Evolutionary conservation across 352 stramenopile species (phyloP), one percentile per base, ranked within the genome.

Genomic region (Globisporangium radiosum): DNA sequence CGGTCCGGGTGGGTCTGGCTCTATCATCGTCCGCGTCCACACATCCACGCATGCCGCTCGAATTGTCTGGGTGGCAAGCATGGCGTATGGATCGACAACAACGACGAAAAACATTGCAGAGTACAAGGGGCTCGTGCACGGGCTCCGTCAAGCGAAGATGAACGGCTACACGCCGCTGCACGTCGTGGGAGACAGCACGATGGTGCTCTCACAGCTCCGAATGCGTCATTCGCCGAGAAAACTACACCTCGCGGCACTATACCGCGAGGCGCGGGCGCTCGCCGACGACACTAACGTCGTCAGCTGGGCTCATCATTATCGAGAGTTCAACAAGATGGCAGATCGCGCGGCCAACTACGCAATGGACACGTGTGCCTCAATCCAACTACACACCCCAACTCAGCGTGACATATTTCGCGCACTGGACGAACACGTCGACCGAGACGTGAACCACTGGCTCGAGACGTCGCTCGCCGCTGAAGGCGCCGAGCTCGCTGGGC

Each of bases 321-420:
- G 39, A 7, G 10, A 14, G 3, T 50, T 40, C 52, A 57, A 59
- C 54, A 59, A 52, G 43, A 59, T 59, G 54, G 54, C 54, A 11
- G 54, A 59, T 43, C 37, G 19, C 9, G 54, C 54, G 33, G 54
- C 54, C 17, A 59, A 59, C 54, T 2, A 37, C 17, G 54, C 54
- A 1, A 59, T 59, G 54, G 54, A 59, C 47, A 36, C 47, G 47
- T 10, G 11, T 4, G 7, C n/a, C 47, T 52, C 47, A 33, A 6
- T 52, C n/a, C 47, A 52, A 7, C 1, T 52, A 9, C 15, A 6
- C 15, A 13, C 47, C 0, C 47, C 47, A 7, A 9, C 47, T 4
- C 47, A 52, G 6, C 47, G 47, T n/a, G 47, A 52, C 47, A 37
- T 33, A 1, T 1, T 6, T 15, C 47, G 47, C 15, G 17, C 13